Evolutionary conservation across 1,139 yeast species (phyloP), one percentile per base, ranked within the genome.

Genomic region (Meyerozyma athensensis): DNA sequence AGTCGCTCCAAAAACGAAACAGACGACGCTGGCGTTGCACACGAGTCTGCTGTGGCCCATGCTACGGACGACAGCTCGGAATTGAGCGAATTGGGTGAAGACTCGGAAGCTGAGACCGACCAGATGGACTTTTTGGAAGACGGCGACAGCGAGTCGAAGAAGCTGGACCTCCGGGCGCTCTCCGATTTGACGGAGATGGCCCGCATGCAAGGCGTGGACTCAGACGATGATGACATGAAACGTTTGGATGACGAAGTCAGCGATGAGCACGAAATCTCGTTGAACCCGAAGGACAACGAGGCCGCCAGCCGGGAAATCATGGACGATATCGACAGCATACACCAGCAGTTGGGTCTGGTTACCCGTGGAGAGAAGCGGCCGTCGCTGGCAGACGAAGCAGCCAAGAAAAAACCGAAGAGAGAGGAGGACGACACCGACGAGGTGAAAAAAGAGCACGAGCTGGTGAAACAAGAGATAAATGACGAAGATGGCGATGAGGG

Each of bases 81-180:
- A 42, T 56, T 70, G 36, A 68, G 84, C 37, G 86, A 79, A 45
- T 61, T 79, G 44, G 80, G 78, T 36, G 87, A 78, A 40, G 69
- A 75, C 42, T 79, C 87, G 5, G 92, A 84, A 54, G 90, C 87
- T 4, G 94, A 84, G 55, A 84, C 94, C 2, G 94, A 83, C 52
- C 77, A 74, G 46, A 77, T 83, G 82, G 86, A 79, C 49, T 70
- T 70, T 45, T 52, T 70, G 40, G 73, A 68, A 26, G 73, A 67
- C 39, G 70, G 63, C 31, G 43, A 43, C 17, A 54, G 52, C 40
- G 43, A 55, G 17, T 48, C 49, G 7, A 59, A 58, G 21, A 53
- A 52, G 28, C 64, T 68, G 44, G 75, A 70, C 44, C 59, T 70
- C 42, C 61, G 59, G 38, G 61, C 66, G 3, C 58, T 70, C 36